Conservation (phyloP, 2,329 filamentous ascomycete species). For the Diaporthe sp. region DNA sequence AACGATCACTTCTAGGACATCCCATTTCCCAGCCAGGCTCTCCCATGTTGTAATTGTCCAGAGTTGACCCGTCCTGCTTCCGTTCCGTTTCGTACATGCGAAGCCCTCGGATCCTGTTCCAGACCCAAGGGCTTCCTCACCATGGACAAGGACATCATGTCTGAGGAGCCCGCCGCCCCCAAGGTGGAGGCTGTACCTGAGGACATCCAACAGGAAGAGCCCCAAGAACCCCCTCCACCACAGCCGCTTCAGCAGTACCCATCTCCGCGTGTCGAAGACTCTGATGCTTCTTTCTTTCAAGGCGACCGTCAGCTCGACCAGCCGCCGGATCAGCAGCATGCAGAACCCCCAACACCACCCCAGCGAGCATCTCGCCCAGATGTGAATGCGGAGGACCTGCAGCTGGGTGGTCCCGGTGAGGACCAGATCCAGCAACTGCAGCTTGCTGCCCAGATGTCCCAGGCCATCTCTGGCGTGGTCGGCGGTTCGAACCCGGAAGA, state of each 20-base stretch:
- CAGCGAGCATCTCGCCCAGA: conserved; percentile 53
- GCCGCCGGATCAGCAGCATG: conserved; percentile 41
- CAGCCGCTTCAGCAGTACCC: conserved; percentile 31
- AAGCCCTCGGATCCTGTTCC: background rate
- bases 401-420: conserved; percentile 61
- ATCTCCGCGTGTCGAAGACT: conserved; percentile 30
- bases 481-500: conserved; percentile 56
- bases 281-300: conserved; percentile 33
- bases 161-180: conserved; percentile 21
- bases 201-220: conserved; percentile 30
- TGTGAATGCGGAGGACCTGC: conserved; percentile 65
- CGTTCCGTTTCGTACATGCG: background rate
- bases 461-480: conserved; percentile 64
- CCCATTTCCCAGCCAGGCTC: background rate
- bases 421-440: conserved; percentile 52
- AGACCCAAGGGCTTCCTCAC: background rate
- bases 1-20: background rate
- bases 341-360: conserved; percentile 51
- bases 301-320: conserved; percentile 37
- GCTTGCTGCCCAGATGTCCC: conserved; percentile 67
- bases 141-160: conserved; percentile 30
- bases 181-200: conserved; percentile 33
- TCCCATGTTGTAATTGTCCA: background rate
- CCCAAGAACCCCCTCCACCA: conserved; percentile 13
- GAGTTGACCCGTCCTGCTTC: background rate